These are phyloP conservation scores for Alternaria burnsii DNA, from an alignment of 2,329 filamentous ascomycete genomes.

Conservation along the genomic window DNA sequence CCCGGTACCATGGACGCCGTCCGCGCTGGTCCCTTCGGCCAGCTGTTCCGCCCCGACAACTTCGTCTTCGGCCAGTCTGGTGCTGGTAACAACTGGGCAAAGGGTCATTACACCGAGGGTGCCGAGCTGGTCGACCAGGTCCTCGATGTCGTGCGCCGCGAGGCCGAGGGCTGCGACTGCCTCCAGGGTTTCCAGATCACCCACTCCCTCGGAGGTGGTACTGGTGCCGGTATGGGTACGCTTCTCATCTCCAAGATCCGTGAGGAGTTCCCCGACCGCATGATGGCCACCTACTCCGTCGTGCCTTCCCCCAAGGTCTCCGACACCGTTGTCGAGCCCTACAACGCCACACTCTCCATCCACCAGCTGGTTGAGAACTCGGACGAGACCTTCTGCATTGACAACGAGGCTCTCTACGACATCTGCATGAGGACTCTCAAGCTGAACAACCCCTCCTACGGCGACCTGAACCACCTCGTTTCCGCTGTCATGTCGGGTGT, in stretches of 20 bases:
- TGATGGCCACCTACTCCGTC: slow-evolving; percentile 99
- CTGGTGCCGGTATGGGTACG: slow-evolving; percentile 99
- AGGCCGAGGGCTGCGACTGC: slow-evolving; percentile 99
- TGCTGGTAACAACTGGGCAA: slow-evolving; percentile 99
- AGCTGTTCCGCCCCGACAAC: slow-evolving; percentile 99
- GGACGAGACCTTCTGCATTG: slow-evolving; percentile 99
- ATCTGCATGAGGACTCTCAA: slow-evolving; percentile 99
- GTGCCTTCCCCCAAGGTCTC: slow-evolving; percentile 99
- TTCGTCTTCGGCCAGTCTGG: slow-evolving; percentile 99
- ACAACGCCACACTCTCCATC: slow-evolving; percentile 98
- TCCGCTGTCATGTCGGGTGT: slow-evolving; percentile 99
- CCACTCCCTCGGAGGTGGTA: slow-evolving; percentile 99
- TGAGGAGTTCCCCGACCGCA: slow-evolving; percentile 99
- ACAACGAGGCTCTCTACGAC: slow-evolving; percentile 99
- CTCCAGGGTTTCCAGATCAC: slow-evolving; percentile 99
- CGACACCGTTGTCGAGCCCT: slow-evolving; percentile 98
- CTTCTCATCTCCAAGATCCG: slow-evolving; percentile 99
- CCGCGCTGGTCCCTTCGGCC: slow-evolving; percentile 95
- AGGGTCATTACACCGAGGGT: slow-evolving; percentile 99
- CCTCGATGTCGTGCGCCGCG: slow-evolving; percentile 96
- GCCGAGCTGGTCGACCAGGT: slow-evolving; percentile 98
- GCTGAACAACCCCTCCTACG: slow-evolving; percentile 98
- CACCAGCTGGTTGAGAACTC: slow-evolving; percentile 99
- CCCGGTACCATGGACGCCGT: slow-evolving; percentile 99
- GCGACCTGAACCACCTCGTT: slow-evolving; percentile 99